A percentile compares a stretch with the other conserved stretches of the same genome.
phyloP scores from a whole-genome alignment of 768 basidiomycete genomes.

The Lactarius psammicola region DNA sequence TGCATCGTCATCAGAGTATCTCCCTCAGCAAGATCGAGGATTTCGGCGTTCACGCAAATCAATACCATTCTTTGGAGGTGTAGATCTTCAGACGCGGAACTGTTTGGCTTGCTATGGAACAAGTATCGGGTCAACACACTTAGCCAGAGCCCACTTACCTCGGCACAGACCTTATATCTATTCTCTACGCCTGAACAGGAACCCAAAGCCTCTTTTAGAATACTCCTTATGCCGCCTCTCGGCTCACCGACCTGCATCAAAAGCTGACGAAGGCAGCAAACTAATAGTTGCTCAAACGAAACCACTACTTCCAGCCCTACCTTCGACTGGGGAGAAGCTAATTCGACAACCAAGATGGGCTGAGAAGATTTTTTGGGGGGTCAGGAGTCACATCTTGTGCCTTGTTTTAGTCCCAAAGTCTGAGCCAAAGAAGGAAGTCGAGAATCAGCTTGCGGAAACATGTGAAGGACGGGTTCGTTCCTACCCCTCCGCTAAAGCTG shows the following conservation, averaged over 20 bases:
- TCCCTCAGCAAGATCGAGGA: constrained; percentile 97
- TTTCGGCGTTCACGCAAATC: no score
- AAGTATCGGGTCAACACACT: constrained; percentile 99
- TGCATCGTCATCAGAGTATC: constrained; percentile 76
- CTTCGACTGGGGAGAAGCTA: constrained; percentile 52
- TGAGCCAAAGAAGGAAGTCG: constrained; percentile 77
- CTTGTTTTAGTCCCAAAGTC: constrained; percentile 39
- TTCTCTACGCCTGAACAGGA: neutral
- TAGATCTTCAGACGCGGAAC: no score
- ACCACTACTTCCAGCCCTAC: constrained; percentile 45
- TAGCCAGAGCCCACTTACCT: constrained; percentile 88
- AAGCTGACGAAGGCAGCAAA: constrained; percentile 67
- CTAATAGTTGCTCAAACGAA: constrained; percentile 56
- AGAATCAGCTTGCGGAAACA: constrained; percentile 83
- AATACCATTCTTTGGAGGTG: no score
- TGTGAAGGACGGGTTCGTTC: constrained; percentile 73
- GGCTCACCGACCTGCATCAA: no score
- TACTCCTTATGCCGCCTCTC: constrained; percentile 89
- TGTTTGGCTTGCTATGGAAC: no score
- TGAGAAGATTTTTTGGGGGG: neutral
- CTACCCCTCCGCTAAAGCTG: neutral
- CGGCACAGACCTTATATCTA: constrained; percentile 48
- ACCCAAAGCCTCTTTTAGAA: constrained; percentile 57
- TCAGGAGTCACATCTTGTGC: neutral
- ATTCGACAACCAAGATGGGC: constrained; percentile 47